Percentiles rank a stretch among this genome's conserved stretches.
phyloP scores from a whole-genome alignment of 73 alveolate species.

The Paramecium pentaurelia region DNA sequence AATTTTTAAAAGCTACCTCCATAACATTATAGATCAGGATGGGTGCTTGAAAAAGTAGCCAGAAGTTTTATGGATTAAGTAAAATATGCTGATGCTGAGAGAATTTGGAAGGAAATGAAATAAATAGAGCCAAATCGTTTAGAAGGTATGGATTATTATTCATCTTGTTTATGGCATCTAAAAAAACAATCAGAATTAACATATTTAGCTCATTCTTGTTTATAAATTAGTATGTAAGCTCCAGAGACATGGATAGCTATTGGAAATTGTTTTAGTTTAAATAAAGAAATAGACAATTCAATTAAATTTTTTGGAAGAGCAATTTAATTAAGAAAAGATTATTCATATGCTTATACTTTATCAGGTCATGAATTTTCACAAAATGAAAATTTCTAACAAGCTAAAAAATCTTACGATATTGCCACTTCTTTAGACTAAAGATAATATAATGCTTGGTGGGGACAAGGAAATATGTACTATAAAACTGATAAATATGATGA shows the following conservation, averaged over 20 bases:
- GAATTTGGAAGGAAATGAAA: constrained; percentile 73
- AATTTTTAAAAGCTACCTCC: constrained; percentile 79
- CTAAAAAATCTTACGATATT: constrained; percentile 81
- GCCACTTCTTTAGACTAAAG: constrained; percentile 89
- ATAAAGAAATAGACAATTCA: constrained; percentile 95
- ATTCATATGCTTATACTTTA: constrained; percentile 92
- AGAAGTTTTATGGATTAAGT: constrained; percentile 89
- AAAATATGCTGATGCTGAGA: constrained; percentile 89
- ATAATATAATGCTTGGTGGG: constrained; percentile 99
- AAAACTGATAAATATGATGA: constrained; percentile 91
- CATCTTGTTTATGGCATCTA: constrained; percentile 95
- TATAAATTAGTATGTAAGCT: constrained; percentile 81
- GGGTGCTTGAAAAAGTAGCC: constrained; percentile 88
- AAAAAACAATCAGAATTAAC: constrained; percentile 93
- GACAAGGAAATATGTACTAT: constrained; percentile 90
- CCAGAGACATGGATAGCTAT: constrained; percentile 97
- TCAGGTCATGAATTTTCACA: constrained; percentile 95
- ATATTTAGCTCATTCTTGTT: constrained; percentile 68
- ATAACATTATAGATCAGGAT: constrained; percentile 86
- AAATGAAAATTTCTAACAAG: constrained; percentile 88
- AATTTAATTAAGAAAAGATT: constrained; percentile 80
- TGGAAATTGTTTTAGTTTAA: constrained; percentile 91
- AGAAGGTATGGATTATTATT: constrained; percentile 93
- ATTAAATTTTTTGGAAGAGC: constrained; percentile 93
- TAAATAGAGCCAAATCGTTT: constrained; percentile 87